A percentile compares a stretch with the other conserved stretches of the same genome.
phyloP scores from a whole-genome alignment of 345 rosid genomes.

The Linum trigynum region DNA sequence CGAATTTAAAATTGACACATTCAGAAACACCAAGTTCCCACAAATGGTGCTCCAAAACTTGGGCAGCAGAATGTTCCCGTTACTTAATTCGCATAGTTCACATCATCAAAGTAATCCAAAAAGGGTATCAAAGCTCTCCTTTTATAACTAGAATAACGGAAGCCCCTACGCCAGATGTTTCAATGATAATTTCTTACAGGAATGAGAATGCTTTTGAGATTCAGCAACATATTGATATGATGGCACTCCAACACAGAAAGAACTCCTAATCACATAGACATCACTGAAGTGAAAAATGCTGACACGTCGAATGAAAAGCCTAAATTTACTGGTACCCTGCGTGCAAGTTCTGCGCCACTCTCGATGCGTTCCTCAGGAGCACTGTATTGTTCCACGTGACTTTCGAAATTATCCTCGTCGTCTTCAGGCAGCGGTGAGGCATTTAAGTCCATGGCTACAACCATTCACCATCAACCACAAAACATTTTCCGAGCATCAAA shows the following conservation, averaged over 20 bases:
- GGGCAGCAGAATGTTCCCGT: neutral
- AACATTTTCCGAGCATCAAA: constrained; percentile 23
- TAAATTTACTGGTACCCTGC: constrained; percentile 41
- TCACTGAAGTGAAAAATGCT: neutral
- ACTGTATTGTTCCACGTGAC: constrained; percentile 33
- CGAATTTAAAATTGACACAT: neutral
- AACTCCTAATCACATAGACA: neutral
- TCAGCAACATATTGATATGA: neutral
- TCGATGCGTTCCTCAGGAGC: constrained; percentile 46
- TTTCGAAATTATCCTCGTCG: constrained; percentile 52
- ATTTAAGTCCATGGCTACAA: constrained; percentile 71
- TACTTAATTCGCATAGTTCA: neutral
- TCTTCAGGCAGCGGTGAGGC: constrained; percentile 65
- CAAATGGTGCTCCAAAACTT: neutral
- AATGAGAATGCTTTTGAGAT: too few relatives aligned
- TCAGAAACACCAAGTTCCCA: neutral
- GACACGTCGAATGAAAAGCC: neutral
- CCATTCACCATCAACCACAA: constrained; percentile 42
- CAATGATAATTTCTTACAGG: neutral
- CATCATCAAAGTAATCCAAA: neutral
- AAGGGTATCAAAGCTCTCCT: neutral
- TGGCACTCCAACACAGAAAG: neutral
- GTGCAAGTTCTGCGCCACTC: constrained; percentile 52
- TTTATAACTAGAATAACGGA: neutral
- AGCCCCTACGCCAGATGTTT: neutral